These are phyloP conservation scores for Penicillium thymicola DNA, from an alignment of 2,329 filamentous ascomycete genomes.

Conservation along the genomic window DNA sequence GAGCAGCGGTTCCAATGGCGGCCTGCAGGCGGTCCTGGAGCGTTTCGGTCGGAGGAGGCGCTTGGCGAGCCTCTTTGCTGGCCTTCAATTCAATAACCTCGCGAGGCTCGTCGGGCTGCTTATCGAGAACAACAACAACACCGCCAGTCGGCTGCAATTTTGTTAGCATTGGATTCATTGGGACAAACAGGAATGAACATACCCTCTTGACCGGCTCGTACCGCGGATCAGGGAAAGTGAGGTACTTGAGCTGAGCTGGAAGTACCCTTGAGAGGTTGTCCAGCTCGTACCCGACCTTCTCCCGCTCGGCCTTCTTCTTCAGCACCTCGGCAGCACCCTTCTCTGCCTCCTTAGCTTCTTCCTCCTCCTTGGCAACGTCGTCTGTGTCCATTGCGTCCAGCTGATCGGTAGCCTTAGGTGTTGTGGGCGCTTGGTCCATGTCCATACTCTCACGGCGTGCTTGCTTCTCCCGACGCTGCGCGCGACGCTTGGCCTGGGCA, in stretches of 20 bases:
- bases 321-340: conserved; percentile 58
- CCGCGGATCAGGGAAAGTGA: conserved; percentile 83
- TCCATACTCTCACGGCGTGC: conserved; percentile 94
- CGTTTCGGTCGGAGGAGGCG: conserved; percentile 42
- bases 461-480: conserved; percentile 89
- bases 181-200: conserved; percentile 31
- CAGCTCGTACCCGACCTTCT: conserved; percentile 93
- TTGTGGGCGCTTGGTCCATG: conserved; percentile 73
- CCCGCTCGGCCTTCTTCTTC: conserved; percentile 91
- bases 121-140: conserved; percentile 86
- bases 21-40: conserved; percentile 45
- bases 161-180: conserved; percentile 41
- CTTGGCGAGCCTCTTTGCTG: conserved; percentile 61
- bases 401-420: conserved; percentile 61
- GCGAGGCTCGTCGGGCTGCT: conserved; percentile 72
- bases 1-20: conserved; percentile 33
- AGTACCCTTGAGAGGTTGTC: conserved; percentile 97
- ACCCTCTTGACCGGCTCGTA: conserved; percentile 94
- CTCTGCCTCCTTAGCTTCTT: conserved; percentile 56
- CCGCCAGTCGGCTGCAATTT: conserved; percentile 76
- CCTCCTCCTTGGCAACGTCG: conserved; percentile 60
- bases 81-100: conserved; percentile 85
- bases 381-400: conserved; percentile 82
- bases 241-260: conserved; percentile 88
- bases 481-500: conserved; percentile 91